phyloP scores from a whole-genome alignment of 768 basidiomycete species.

The Mrakia frigida region DNA sequence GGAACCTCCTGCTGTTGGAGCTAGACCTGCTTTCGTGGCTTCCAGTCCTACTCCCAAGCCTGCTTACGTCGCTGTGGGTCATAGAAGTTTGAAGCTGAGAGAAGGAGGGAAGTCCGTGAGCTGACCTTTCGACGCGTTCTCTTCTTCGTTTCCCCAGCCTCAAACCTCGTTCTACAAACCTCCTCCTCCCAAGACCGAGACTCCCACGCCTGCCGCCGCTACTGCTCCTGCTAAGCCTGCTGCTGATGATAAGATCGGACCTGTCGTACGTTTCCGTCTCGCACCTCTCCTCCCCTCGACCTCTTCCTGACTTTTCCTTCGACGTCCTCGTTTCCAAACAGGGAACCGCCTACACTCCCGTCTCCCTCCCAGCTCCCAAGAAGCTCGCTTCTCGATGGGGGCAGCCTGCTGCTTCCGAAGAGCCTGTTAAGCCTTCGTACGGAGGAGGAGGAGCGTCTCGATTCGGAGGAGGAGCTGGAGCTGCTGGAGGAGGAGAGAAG shows the following conservation, averaged over 20 bases:
- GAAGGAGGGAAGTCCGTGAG: not conserved
- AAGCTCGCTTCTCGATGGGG: slow-evolving; percentile 67
- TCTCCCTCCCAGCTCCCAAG: slow-evolving; percentile 74
- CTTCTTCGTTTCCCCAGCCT: not conserved
- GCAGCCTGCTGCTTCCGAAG: slow-evolving; percentile 27
- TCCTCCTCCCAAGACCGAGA: slow-evolving; percentile 28
- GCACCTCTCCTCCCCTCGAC: not conserved
- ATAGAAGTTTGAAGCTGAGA: not conserved
- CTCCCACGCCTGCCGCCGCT: slow-evolving; percentile 49
- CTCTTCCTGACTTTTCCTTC: not conserved
- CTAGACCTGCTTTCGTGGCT: slow-evolving; percentile 50
- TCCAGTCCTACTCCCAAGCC: slow-evolving; percentile 49
- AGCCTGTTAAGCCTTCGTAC: slow-evolving; percentile 36
- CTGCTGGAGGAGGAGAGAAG: slow-evolving; percentile 50
- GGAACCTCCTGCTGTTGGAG: slow-evolving; percentile 44
- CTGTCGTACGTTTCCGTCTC: slow-evolving; percentile 51
- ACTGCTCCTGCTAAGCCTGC: slow-evolving; percentile 54
- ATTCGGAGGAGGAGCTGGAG: slow-evolving; percentile 16
- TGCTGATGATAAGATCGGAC: slow-evolving; percentile 76
- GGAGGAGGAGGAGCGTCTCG: slow-evolving; percentile 35
- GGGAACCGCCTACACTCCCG: slow-evolving; percentile 83
- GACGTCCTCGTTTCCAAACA: slow-evolving; percentile 25
- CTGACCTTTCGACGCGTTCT: not conserved
- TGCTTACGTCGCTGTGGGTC: slow-evolving; percentile 3
- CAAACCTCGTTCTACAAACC: slow-evolving; percentile 34